These are phyloP conservation scores for Mrakia blollopis DNA, from an alignment of 768 basidiomycete genomes.

Conservation along the genomic window DNA sequence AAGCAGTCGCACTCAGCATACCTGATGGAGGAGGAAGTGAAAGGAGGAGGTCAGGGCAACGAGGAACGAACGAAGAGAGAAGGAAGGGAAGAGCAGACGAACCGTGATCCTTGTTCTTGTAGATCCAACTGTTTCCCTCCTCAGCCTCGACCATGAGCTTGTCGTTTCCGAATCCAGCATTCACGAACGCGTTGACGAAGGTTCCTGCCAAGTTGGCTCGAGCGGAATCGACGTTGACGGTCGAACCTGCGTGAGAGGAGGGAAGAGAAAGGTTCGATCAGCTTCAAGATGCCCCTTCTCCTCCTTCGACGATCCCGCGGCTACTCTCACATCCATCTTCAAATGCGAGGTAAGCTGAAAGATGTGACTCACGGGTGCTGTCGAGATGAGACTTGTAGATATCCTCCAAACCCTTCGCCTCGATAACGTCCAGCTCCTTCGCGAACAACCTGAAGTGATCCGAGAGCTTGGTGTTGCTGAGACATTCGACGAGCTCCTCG, in stretches of 20 bases:
- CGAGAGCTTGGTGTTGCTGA: conserved; percentile 81
- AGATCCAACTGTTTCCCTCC: conserved; percentile 96
- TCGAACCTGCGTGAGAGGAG: conserved; percentile 50
- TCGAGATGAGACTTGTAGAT: conserved; percentile 97
- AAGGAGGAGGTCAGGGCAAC: not conserved
- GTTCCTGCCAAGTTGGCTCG: conserved; percentile 91
- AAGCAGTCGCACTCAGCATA: conserved; percentile 95
- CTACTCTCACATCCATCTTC: too few relatives aligned
- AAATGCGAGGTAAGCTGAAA: not conserved
- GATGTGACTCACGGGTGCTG: conserved; percentile 60
- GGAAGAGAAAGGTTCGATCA: not conserved
- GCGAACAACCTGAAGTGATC: conserved; percentile 83
- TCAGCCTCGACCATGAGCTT: conserved; percentile 96
- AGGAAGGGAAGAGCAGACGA: conserved; percentile 34
- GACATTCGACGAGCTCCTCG: conserved; percentile 75
- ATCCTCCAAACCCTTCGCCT: conserved; percentile 88
- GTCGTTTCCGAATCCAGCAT: conserved; percentile 97
- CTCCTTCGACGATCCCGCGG: too few relatives aligned
- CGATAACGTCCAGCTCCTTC: conserved; percentile 82
- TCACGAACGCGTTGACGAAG: conserved; percentile 98
- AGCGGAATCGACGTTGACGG: conserved; percentile 83
- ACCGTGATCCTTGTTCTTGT: conserved; percentile 99
- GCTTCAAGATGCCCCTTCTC: not conserved
- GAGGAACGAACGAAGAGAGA: not conserved
- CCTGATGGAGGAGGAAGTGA: conserved; percentile 48